Base-by-base conservation (phyloP, 1,139 yeast genomes). In the Candida sanyaensis region DNA sequence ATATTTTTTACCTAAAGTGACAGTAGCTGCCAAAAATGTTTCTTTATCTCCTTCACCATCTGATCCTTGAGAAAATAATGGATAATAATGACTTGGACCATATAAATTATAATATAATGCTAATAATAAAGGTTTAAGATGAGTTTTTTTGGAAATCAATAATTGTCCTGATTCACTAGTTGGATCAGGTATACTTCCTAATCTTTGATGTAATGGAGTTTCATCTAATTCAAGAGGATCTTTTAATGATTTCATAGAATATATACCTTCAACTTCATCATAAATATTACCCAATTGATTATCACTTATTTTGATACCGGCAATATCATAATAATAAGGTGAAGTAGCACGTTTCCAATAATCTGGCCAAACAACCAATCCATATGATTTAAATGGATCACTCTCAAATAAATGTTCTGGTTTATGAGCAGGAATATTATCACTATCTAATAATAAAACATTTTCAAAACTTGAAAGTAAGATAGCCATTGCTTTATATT, bases 41-140 rank as follows among this genome's bases (percentile, higher is more conserved):
- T 90, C 97, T 63, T 89, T 90, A 64, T 90, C 96, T 52, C 96
- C 96, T 68, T 88, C 96, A 39, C 97, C 96, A 49, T 84, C 87
- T 0, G 88, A 82, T 11, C 92, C 92, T 66, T 89, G 96, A 0
- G 93, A 84, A 47, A 90, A 79, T 42, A 90, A 75, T n/a, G 95
- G 95, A 64, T 89, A 90, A 61, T 79, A 90, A 68, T 83, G 83
- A 13, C 78, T 77, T 5, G 93, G 95, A 0, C 96, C 96, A 61
- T 81, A 86, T 37, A 87, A 65, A 61, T 89, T 90, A 67, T 89
- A 90, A 66, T 88, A 89, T 33, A 87, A 66, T 0, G 96, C 83
- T 46, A 90, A 66, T 46, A 88, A 63, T 47, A 89, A 66, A 9
- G 88, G 81, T 54, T 78, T 78, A 48, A 81, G 73, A 64, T 90